A percentile compares a stretch with the other conserved stretches of the same genome.
phyloP scores from a whole-genome alignment of 2,329 filamentous ascomycete species.

The Cryoendolithus antarcticus region DNA sequence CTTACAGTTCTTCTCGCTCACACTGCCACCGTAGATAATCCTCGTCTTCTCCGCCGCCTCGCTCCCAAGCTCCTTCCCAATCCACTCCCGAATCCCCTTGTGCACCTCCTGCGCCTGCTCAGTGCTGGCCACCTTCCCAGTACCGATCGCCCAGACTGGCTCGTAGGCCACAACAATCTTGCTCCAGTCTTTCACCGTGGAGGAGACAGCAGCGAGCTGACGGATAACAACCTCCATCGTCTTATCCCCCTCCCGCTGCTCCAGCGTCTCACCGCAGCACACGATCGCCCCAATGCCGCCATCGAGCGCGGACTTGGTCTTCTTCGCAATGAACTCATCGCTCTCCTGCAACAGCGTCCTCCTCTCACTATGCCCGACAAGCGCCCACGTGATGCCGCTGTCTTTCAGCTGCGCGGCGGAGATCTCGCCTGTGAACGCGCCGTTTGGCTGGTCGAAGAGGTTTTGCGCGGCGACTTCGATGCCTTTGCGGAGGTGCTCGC shows the following conservation, averaged over 20 bases:
- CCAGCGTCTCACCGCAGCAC: conserved; percentile 91
- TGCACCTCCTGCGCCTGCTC: conserved; percentile 91
- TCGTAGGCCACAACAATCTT: conserved; percentile 97
- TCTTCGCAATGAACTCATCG: conserved; percentile 72
- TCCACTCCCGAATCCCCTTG: conserved; percentile 80
- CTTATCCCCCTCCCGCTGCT: conserved; percentile 76
- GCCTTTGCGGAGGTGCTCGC: conserved; percentile 60
- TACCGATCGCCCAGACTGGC: conserved; percentile 91
- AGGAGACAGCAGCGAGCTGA: conserved; percentile 72
- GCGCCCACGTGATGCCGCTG: conserved; percentile 73
- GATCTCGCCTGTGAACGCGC: conserved; percentile 95
- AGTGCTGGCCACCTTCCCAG: conserved; percentile 81
- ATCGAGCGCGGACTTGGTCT: conserved; percentile 87
- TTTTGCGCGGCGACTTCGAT: conserved; percentile 91
- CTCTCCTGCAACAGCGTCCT: conserved; percentile 79
- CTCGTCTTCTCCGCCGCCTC: conserved; percentile 75
- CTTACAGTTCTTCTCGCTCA: conserved; percentile 95
- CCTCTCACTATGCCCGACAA: conserved; percentile 92
- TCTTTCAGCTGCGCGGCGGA: conserved; percentile 85
- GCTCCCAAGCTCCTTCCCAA: conserved; percentile 60
- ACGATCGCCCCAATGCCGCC: conserved; percentile 84
- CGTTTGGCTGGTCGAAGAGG: conserved; percentile 79
- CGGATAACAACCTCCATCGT: conserved; percentile 75
- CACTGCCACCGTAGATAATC: conserved; percentile 92
- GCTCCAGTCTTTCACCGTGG: conserved; percentile 73